Percentiles rank a stretch among this genome's conserved stretches.
These are phyloP conservation scores for Ustanciosporium gigantosporum DNA, from an alignment of 1,284 basidiomycete genomes.

Conservation along the genomic window DNA sequence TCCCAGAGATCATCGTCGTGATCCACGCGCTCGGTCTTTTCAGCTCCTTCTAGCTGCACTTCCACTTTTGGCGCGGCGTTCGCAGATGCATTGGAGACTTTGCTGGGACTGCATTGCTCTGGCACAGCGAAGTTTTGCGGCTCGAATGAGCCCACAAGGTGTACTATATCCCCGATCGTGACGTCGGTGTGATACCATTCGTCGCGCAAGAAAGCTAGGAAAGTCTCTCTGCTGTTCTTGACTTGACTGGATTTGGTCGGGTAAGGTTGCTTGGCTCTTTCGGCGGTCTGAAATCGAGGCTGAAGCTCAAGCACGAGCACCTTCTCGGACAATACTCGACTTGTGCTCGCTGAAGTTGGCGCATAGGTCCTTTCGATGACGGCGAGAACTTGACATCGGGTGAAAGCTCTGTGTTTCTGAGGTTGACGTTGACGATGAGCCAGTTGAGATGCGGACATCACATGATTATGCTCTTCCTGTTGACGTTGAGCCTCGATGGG, in stretches of 20 bases:
- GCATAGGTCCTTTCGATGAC: conserved; percentile 15
- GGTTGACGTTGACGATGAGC: background rate
- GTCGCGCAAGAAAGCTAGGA: conserved; percentile 30
- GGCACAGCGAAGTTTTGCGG: background rate
- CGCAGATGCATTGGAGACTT: background rate
- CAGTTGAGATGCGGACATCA: background rate
- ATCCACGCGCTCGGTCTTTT: background rate
- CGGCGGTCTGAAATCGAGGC: background rate
- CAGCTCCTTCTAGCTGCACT: conserved; percentile 2
- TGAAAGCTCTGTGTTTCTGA: conserved; percentile 9
- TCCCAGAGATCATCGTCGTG: conserved; percentile 42
- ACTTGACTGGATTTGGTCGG: background rate
- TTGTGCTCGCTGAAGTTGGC: conserved; percentile 1
- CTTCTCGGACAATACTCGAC: conserved; percentile 10
- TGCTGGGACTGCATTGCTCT: background rate
- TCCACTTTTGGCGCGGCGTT: conserved; percentile 2
- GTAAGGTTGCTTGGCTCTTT: conserved; percentile 3
- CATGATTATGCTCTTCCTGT: background rate
- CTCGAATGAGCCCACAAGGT: conserved; percentile 45
- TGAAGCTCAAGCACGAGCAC: conserved; percentile 13
- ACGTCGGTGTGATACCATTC: conserved; percentile 46
- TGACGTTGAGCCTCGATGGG: background rate
- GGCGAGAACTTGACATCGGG: conserved; percentile 15
- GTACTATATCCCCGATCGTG: conserved; percentile 29
- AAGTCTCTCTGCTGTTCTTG: background rate